These are phyloP conservation scores for Haplosporangium sp. DNA, from an alignment of 371 early-diverging fungal genomes.

Conservation along the genomic window DNA sequence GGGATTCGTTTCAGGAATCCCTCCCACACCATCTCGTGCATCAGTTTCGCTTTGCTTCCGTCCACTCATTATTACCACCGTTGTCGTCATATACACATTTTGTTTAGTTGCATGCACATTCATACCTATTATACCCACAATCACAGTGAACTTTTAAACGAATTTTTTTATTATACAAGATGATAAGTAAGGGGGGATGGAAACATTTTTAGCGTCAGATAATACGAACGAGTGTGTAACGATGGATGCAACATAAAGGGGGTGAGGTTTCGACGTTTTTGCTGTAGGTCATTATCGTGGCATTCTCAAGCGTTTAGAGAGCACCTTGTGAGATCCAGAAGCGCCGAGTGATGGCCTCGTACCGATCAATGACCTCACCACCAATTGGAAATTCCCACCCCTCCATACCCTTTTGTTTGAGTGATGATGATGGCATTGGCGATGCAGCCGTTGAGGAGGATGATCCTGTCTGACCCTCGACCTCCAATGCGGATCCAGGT, in stretches of 20 bases:
- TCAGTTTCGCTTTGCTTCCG: neutral
- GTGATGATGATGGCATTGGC: neutral
- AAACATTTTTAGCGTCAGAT: too few species aligned
- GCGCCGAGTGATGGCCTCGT: conserved; percentile 46
- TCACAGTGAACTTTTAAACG: too few species aligned
- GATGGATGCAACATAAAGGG: too few species aligned
- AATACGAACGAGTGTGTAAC: too few species aligned
- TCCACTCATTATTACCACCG: neutral
- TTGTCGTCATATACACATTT: neutral
- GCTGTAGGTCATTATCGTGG: neutral
- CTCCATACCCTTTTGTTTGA: conserved; percentile 25
- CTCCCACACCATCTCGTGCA: neutral
- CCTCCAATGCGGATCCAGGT: too few species aligned
- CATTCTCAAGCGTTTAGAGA: conserved; percentile 21
- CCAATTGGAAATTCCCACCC: conserved; percentile 46
- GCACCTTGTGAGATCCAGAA: conserved; percentile 50
- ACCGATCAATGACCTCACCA: conserved; percentile 49
- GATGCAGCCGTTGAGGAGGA: too few species aligned
- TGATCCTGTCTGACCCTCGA: too few species aligned
- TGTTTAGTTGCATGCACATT: neutral
- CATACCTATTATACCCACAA: too few species aligned
- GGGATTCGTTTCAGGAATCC: neutral
- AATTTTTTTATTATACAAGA: neutral
- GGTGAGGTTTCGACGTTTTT: too few species aligned
- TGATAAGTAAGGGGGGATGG: neutral